phyloP scores from a whole-genome alignment of 768 basidiomycete genomes.

The Cyclocybe cylindracea region DNA sequence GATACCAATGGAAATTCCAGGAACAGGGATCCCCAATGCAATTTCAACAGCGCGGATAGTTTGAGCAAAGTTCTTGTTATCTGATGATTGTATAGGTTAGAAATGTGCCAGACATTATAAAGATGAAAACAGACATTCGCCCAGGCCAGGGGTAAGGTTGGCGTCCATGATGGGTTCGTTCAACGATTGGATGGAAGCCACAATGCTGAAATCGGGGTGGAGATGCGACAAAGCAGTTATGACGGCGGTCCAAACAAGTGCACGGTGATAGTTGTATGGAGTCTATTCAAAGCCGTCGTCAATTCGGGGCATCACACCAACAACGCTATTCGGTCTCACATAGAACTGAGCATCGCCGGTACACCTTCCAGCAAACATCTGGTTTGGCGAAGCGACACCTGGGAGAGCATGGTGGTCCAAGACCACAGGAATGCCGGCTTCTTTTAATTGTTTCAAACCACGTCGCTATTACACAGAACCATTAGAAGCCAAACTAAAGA shows the following conservation, averaged over 20 bases:
- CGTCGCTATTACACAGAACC: conserved; percentile 43
- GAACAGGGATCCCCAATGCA: conserved; percentile 53
- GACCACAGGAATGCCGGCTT: conserved; percentile 66
- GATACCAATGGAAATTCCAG: conserved; percentile 24
- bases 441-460: conserved; percentile 58
- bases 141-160: conserved; percentile 63
- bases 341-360: conserved; percentile 74
- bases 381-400: conserved; percentile 61
- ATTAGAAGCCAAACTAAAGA: not conserved
- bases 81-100: conserved; percentile 31
- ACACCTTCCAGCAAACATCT: conserved; percentile 76
- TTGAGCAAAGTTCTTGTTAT: conserved; percentile 69
- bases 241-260: conserved; percentile 79
- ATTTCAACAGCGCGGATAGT: conserved; percentile 68
- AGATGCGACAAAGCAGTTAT: conserved; percentile 75
- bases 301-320: not conserved
- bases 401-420: conserved; percentile 71
- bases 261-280: conserved; percentile 70
- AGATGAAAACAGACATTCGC: conserved; percentile 51
- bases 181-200: conserved; percentile 72
- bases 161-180: conserved; percentile 83
- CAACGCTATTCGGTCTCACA: conserved; percentile 30
- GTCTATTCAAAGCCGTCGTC: conserved; percentile 42
- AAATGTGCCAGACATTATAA: not conserved
- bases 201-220: conserved; percentile 63